Conservation (phyloP, 179 eudicot species). For the Nepenthes alata region DNA sequence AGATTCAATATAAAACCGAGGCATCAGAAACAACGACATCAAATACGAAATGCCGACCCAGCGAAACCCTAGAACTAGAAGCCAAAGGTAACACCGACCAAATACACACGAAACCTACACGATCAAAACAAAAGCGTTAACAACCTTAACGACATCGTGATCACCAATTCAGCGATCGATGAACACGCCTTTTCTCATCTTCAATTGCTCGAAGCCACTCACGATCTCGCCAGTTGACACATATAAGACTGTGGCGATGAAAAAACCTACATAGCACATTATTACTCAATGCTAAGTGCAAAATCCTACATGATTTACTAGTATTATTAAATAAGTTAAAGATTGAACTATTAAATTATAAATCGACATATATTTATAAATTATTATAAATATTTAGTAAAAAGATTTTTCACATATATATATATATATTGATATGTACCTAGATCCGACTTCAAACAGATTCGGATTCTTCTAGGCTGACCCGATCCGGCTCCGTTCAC, state of each 20-base stretch:
- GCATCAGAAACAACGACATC: constrained; percentile 59
- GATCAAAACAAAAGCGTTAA: constrained; percentile 8
- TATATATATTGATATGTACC: no score
- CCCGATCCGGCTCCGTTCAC: no score
- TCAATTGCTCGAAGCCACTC: constrained; percentile 18
- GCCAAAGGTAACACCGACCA: constrained; percentile 53
- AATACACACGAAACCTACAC: constrained; percentile 17
- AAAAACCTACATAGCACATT: constrained; percentile 2
- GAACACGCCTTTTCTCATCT: constrained; percentile 14
- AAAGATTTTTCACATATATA: no score
- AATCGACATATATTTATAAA: no score
- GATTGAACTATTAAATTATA: no score
- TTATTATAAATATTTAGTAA: no score
- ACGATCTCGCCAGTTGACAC: constrained; percentile 17
- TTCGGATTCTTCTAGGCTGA: no score
- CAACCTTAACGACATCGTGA: constrained; percentile 16
- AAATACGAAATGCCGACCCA: constrained; percentile 68
- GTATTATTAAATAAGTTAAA: no score
- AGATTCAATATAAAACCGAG: constrained; percentile 50
- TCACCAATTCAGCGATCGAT: constrained; percentile 21
- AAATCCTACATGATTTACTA: no score
- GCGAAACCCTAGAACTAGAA: constrained; percentile 58
- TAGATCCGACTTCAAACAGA: no score
- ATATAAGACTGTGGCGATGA: constrained; percentile 33
- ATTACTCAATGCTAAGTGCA: no score